Base-by-base conservation (phyloP, 345 rosid genomes). In the Geranium brycei region DNA sequence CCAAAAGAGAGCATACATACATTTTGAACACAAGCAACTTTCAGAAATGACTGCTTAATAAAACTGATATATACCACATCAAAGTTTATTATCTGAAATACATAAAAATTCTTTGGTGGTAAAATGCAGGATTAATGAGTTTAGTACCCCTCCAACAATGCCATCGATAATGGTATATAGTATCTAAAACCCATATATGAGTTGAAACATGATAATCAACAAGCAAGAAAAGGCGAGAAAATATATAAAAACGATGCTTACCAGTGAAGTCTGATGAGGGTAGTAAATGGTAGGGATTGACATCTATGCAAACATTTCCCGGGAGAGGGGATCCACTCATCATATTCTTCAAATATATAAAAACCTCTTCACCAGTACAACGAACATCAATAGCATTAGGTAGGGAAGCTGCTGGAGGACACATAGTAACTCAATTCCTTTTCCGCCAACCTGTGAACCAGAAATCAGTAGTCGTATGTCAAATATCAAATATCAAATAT, bases 211-310 rank as follows among this genome's bases (percentile, higher is more conserved):
- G 59, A 63, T 51, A 13, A 12, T 59, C 30, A 28, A 38, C 17
- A 57, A 7, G n/a, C 3, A 58, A 28, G 6, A 59, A 51, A 19
- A 28, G 40, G 60, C 2, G 31, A 11, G 13, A 61, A 64, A 63
- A 17, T 23, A 23, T 23, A 0, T 2, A 63, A 51, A 18, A 40
- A 62, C 1, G 17, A 19, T 16, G 30, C 70, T 69, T 66, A 82
- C 83, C 69, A 6, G 75, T 76, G 35, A 82, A 72, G 70, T 75
- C 38, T 31, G 62, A 31, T 23, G 28, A 23, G 51, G 86, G 83
- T 15, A 5, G 7, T 53, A 14, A 10, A 31, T 2, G 6, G 67
- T 67, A 73, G 30, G 83, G 83, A 75, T 73, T 71, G 28, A 73
- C 61, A 38, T 62, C 60, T 53, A 62, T 58, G 12, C 72, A 62